Base-by-base conservation (phyloP, 805 yeast species). In the Ogataea degrootiae region DNA sequence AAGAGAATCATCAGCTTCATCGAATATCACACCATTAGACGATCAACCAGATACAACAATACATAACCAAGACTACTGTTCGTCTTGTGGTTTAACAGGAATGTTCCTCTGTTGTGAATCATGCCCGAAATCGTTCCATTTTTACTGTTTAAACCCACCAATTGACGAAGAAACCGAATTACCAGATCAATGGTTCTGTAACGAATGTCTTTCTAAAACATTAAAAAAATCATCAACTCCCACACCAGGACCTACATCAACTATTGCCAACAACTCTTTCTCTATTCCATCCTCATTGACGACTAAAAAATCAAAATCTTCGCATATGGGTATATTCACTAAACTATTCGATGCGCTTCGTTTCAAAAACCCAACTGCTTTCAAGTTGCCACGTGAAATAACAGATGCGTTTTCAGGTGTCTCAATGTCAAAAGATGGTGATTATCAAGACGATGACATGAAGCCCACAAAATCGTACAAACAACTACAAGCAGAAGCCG, bases 101-200 rank as follows among this genome's bases (percentile, higher is more conserved):
- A 75, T 87, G 26, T 90, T 92, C 57, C 72, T 92, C 22, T 94
- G 98, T 67, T 92, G 99, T 68, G 99, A 92, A 57, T 75, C 87
- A 2, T 92, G 99, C 66, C 97, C 97, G 0, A 76, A 76, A 57
- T 87, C 96, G 2, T 94, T 92, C 67, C 99, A 92, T 62, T 89
- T 94, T 61, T 74, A 87, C 5, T 92, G 99, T 64, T 78, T 92
- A 50, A 85, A 87, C 58, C 98, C 98, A 3, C 98, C 99, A 0
- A 68, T 84, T 34, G 88, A 85, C 55, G 89, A 85, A 38, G 74
- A 77, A 11, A 26, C 31, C 43, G 62, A 75, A 36, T 67, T 88
- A 7, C 98, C 98, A 0, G 96, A 86, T 35, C 85, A 81, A 51
- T 92, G 99, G 99, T 81, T 75, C 55, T 92, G 99, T 68, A 75